phyloP scores from a whole-genome alignment of 176 grass and related monocot species.

The Phoenix dactylifera region DNA sequence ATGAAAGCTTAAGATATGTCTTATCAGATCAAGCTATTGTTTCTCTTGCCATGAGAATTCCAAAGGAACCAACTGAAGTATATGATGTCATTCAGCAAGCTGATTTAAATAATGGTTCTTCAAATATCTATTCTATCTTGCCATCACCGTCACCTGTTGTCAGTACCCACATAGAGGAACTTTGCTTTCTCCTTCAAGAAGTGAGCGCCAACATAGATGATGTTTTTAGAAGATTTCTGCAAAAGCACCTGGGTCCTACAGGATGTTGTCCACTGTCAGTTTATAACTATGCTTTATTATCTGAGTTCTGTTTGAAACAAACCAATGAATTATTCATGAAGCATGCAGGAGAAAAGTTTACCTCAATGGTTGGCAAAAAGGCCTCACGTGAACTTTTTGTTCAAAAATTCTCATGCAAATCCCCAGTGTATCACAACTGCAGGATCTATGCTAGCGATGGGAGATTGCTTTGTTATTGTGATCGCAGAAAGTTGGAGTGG shows the following conservation, averaged over 20 bases:
- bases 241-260: slow-evolving; percentile 48
- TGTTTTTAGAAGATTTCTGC: slow-evolving; percentile 54
- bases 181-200: slow-evolving; percentile 42
- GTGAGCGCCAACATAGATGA: slow-evolving; percentile 32
- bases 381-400: slow-evolving; percentile 73
- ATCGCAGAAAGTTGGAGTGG: slow-evolving; percentile 95
- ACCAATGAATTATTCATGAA: slow-evolving; percentile 44
- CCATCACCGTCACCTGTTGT: slow-evolving; percentile 48
- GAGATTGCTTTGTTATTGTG: slow-evolving; percentile 93
- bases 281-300: slow-evolving; percentile 69
- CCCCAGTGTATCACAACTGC: slow-evolving; percentile 96
- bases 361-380: slow-evolving; percentile 39
- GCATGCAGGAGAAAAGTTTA: slow-evolving; percentile 43
- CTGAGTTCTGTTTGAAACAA: slow-evolving; percentile 60
- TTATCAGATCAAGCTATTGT: slow-evolving; percentile 82
- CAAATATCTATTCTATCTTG: slow-evolving; percentile 26
- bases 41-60: slow-evolving; percentile 54
- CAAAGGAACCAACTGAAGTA: slow-evolving; percentile 51
- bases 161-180: slow-evolving; percentile 60
- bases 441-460: slow-evolving; percentile 95
- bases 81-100: slow-evolving; percentile 55
- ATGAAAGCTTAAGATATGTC: slow-evolving; percentile 86
- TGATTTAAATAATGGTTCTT: slow-evolving; percentile 29
- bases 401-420: slow-evolving; percentile 92
- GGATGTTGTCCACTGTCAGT: slow-evolving; percentile 58